A percentile compares a stretch with the other conserved stretches of the same genome.
Conservation (phyloP, 1,139 yeast genomes). For the Arxiozyma bovina region DNA sequence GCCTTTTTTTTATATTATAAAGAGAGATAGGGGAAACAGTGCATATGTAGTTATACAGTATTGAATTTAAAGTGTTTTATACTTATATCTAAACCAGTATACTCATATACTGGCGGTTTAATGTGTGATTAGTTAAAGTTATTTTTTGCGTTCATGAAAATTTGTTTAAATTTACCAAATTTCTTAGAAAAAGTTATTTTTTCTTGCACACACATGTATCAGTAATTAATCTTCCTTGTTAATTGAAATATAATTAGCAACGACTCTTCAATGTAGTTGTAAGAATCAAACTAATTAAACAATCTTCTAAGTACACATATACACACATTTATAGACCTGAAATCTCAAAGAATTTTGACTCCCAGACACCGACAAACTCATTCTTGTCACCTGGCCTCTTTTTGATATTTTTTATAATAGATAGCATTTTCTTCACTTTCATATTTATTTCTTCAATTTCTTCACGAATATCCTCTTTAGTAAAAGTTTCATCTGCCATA, state of each 20-base stretch:
- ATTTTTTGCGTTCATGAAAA: neutral
- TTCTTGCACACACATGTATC: too few species aligned
- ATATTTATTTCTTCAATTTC: conserved; percentile 13
- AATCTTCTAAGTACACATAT: neutral
- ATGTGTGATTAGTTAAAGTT: too few species aligned
- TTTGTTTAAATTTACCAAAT: neutral
- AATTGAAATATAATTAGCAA: too few species aligned
- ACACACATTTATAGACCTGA: neutral
- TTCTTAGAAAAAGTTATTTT: neutral
- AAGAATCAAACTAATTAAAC: too few species aligned
- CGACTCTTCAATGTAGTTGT: too few species aligned
- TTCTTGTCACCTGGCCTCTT: conserved; percentile 21
- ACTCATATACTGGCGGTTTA: too few species aligned
- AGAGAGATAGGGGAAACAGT: too few species aligned
- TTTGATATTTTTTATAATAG: conserved; percentile 20
- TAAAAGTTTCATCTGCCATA: conserved; percentile 23
- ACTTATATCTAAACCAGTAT: too few species aligned
- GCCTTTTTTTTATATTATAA: too few species aligned
- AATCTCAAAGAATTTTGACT: conserved; percentile 21
- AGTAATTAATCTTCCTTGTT: too few species aligned
- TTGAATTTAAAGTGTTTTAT: too few species aligned
- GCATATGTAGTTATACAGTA: too few species aligned
- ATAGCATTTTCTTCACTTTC: conserved; percentile 13
- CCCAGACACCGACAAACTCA: conserved; percentile 30
- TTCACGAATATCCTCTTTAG: conserved; percentile 15